These are phyloP conservation scores for Mycena albidolilacea DNA, from an alignment of 768 basidiomycete genomes.

Conservation along the genomic window DNA sequence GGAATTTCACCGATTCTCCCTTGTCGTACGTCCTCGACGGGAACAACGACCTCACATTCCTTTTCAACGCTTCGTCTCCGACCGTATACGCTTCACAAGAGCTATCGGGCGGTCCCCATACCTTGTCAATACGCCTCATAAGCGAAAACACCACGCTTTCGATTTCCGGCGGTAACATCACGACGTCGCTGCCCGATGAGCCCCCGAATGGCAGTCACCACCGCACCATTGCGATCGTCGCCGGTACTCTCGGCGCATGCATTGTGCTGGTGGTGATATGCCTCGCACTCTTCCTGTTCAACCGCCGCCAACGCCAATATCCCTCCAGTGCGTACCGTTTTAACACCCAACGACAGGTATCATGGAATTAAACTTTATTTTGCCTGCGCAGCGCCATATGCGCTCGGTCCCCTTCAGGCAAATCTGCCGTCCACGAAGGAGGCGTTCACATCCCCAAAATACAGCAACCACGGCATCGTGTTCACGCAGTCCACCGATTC, in stretches of 20 bases:
- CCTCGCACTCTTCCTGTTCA: slow-evolving; percentile 34
- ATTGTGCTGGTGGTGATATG: slow-evolving; percentile 27
- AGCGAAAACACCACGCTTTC: slow-evolving; percentile 37
- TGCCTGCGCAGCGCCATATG: slow-evolving; percentile 33
- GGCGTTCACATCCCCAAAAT: slow-evolving; percentile 50
- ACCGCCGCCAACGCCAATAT: slow-evolving; percentile 31
- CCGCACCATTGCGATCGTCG: slow-evolving; percentile 35
- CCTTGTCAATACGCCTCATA: slow-evolving; percentile 37
- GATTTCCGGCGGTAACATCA: slow-evolving; percentile 37
- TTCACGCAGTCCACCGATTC: slow-evolving; percentile 43
- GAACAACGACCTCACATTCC: slow-evolving; percentile 31
- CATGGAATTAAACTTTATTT: neutral
- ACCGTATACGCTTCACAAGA: slow-evolving; percentile 39
- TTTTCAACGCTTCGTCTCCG: slow-evolving; percentile 30
- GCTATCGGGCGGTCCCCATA: slow-evolving; percentile 36
- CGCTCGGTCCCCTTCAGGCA: slow-evolving; percentile 46
- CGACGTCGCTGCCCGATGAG: neutral
- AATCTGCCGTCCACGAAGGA: slow-evolving; percentile 47
- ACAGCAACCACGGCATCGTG: slow-evolving; percentile 47
- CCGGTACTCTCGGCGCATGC: slow-evolving; percentile 30
- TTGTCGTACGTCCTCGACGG: slow-evolving; percentile 40
- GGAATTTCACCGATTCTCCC: slow-evolving; percentile 4
- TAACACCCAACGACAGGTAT: neutral
- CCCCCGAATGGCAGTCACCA: neutral
- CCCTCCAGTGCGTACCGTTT: slow-evolving; percentile 19